A percentile compares a stretch with the other conserved stretches of the same genome.
Conservation (phyloP, 2,329 filamentous ascomycete species). For the Alternaria sp. region DNA sequence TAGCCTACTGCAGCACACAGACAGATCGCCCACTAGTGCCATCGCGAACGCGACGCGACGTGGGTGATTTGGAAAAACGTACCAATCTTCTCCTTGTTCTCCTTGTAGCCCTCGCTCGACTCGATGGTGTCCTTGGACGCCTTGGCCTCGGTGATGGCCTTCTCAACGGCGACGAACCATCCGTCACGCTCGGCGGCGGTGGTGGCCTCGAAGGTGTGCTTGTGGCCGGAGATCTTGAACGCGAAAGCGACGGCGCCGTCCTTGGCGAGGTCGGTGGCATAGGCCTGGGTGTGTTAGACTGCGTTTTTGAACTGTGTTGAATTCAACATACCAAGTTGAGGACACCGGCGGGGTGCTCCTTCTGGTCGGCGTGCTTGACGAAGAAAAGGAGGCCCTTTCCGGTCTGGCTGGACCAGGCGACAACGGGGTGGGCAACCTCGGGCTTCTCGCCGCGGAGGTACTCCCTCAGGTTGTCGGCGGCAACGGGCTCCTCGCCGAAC, state of each 20-base stretch:
- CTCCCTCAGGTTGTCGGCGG: constrained; percentile 73
- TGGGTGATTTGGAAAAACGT: constrained; percentile 43
- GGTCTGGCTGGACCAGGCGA: constrained; percentile 89
- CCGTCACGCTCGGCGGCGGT: constrained; percentile 79
- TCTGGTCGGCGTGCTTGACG: constrained; percentile 82
- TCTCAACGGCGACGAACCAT: constrained; percentile 81
- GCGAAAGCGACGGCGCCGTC: constrained; percentile 82
- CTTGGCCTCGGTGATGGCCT: constrained; percentile 70
- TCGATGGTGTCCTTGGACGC: constrained; percentile 74
- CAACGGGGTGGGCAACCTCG: constrained; percentile 75
- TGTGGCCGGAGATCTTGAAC: constrained; percentile 84
- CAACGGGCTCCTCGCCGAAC: constrained; percentile 69
- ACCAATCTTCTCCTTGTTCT: constrained; percentile 74
- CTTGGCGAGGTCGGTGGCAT: constrained; percentile 73
- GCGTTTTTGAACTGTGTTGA: neutral
- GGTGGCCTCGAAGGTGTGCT: constrained; percentile 89
- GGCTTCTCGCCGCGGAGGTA: constrained; percentile 92
- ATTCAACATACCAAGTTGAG: constrained; percentile 76
- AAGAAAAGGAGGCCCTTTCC: constrained; percentile 95
- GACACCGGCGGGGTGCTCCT: constrained; percentile 78
- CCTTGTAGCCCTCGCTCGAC: constrained; percentile 87
- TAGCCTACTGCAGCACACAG: constrained; percentile 43
- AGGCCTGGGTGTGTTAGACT: constrained; percentile 58
- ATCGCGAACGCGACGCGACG: constrained; percentile 29
- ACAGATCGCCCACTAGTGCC: constrained; percentile 32